phyloP scores from a whole-genome alignment of 805 yeast species.

The Wickerhamomyces alni region DNA sequence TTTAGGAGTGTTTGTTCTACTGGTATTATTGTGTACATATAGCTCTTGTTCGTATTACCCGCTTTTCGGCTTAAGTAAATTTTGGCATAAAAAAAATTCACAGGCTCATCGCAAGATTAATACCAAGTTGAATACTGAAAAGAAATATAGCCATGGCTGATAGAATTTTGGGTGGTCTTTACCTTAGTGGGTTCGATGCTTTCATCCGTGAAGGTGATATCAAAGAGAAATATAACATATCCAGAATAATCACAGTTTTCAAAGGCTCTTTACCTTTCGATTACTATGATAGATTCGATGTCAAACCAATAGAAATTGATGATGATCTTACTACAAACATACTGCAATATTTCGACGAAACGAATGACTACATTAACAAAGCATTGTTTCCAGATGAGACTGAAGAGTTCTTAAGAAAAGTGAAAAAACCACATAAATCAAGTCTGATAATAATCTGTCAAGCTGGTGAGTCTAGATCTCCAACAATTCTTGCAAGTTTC shows the following conservation, averaged over 20 bases:
- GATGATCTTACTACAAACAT: slow-evolving; percentile 69
- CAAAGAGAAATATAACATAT: slow-evolving; percentile 45
- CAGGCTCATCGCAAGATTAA: neutral
- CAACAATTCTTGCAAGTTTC: slow-evolving; percentile 80
- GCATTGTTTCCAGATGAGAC: slow-evolving; percentile 46
- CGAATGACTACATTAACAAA: slow-evolving; percentile 59
- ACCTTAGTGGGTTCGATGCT: slow-evolving; percentile 69
- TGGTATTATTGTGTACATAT: too few relatives aligned
- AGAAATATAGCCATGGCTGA: slow-evolving; percentile 22
- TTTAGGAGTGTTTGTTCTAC: too few relatives aligned
- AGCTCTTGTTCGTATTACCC: too few relatives aligned
- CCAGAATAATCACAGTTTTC: slow-evolving; percentile 67
- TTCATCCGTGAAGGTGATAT: slow-evolving; percentile 49
- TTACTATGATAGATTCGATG: slow-evolving; percentile 41
- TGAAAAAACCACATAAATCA: slow-evolving; percentile 31
- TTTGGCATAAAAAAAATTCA: neutral
- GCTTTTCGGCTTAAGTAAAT: neutral
- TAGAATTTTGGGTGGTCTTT: slow-evolving; percentile 75
- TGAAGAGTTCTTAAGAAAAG: slow-evolving; percentile 23
- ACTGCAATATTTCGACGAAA: slow-evolving; percentile 50
- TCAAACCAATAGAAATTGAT: slow-evolving; percentile 59
- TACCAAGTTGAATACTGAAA: too few relatives aligned
- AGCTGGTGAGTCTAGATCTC: slow-evolving; percentile 91
- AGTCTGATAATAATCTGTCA: slow-evolving; percentile 68
- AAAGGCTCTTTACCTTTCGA: slow-evolving; percentile 55